Base-by-base conservation (phyloP, 2,329 filamentous ascomycete species). In the Cladosporium velox region DNA sequence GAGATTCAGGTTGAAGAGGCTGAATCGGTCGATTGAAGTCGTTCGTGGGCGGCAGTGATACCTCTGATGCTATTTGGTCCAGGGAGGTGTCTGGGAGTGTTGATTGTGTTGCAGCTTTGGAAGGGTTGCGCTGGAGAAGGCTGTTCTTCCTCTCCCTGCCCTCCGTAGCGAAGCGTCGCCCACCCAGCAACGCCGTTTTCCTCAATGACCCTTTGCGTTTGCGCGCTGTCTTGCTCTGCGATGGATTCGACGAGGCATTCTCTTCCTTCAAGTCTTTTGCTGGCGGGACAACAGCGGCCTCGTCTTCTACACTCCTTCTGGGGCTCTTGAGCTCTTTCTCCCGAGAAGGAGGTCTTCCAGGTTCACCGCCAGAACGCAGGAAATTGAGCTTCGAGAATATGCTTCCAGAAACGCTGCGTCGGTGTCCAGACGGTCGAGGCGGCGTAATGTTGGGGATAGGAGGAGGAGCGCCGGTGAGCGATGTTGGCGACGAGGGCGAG, bases 151-250 rank as follows among this genome's bases (percentile, higher is more conserved):
- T 70, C 80, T 85, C 73, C 79, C 84, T 71, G 87, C 87, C 67
- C 86, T 84, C 76, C 86, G 88, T 64, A 84, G 87, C 68, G 26
- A 76, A 68, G n/a, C 73, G 69, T 61, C 90, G 89, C 68, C 90
- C 90, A 18, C 92, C 91, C 21, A 97, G 83, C 59, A 97, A 82
- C 30, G 92, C 93, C 12, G 91, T 92, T 79, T 97, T 97, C 67
- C 93, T 87, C 76, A 97, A 82, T 12, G 93, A 97, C 4, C 92
- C 93, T 75, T 91, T 91, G 67, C 93, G 87, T 72, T 89, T 88
- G 65, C 92, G 84, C 57, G 26, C 49, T 12, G 87, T 87, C 76
- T 83, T 82, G 65, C 76, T 85, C 18, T 55, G 54, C 12, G 51
- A 35, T 12, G 64, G 5, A 18, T 52, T 65, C 8, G 32, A 26